Evolutionary conservation across 2,329 filamentous ascomycete species (phyloP), one percentile per base, ranked within the genome.

Genomic region (Epichloe hybrida): DNA sequence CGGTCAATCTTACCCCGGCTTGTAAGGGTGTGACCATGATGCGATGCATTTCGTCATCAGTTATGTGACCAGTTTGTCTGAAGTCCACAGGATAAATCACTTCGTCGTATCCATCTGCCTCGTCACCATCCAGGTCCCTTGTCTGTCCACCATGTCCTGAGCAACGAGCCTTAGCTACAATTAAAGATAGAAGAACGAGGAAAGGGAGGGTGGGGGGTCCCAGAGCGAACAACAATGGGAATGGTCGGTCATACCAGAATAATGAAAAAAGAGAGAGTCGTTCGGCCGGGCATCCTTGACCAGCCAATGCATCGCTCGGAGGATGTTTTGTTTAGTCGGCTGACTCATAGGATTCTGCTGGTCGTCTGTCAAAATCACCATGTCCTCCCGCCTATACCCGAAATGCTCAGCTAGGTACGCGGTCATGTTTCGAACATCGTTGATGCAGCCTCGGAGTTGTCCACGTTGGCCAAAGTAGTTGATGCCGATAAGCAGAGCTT

Each of bases 311-410:
- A 97, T 97, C 34, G 91, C 91, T 49, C 91, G 80, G 38, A 97
- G 69, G 51, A 97, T 95, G 64, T 97, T 97, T 58, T 88, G 86
- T 68, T 96, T 96, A 5, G 89, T 95, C 8, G 91, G 91, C 70
- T 95, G 88, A 69, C 88, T 95, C 86, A 96, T 95, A 27, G 88
- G 88, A 60, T 95, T 95, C 66, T 95, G 88, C 71, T 96, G 90
- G 65, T 97, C 91, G 64, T 97, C 91, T 39, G 91, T 96, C 64
- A 97, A 76, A 55, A 93, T 83, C 20, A 97, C 91, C 91, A 97
- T 97, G 63, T 97, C 90, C 68, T 96, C 91, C 52, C 89, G 76
- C 69, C 88, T 89, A 67, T 97, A 97, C 34, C 86, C 86, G 66
- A 94, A 96, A 62, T 88, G 83, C 66, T 90, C 81, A 56, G 88